Conservation (phyloP, 164 flowering plant species). For the Cinnamomum micranthum region DNA sequence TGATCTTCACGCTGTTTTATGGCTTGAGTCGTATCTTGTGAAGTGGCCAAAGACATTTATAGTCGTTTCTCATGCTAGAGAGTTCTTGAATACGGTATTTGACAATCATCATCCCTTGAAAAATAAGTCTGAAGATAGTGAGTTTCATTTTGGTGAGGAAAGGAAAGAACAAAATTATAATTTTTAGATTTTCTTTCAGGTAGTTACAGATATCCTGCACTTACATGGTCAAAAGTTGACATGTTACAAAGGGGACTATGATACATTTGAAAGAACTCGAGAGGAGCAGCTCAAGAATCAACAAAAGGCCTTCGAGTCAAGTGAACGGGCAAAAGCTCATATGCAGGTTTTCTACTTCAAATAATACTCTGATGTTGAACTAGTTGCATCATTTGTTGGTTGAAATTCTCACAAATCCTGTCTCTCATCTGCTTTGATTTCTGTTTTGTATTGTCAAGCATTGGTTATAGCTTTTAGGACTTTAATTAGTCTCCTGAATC, state of each 20-base stretch:
- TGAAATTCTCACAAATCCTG: too few relatives aligned
- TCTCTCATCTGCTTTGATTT: too few relatives aligned
- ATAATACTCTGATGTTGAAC: background rate
- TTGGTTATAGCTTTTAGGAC: too few relatives aligned
- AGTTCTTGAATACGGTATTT: constrained; percentile 87
- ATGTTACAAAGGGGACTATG: constrained; percentile 85
- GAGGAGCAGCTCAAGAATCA: constrained; percentile 82
- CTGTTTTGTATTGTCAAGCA: too few relatives aligned
- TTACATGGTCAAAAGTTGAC: constrained; percentile 73
- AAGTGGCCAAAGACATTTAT: constrained; percentile 98
- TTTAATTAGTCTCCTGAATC: too few relatives aligned
- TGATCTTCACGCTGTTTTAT: constrained; percentile 96
- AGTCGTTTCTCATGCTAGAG: constrained; percentile 99
- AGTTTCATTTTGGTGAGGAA: background rate
- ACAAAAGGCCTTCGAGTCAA: constrained; percentile 85
- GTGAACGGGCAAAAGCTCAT: constrained; percentile 78
- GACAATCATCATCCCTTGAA: background rate
- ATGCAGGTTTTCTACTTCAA: constrained; percentile 68
- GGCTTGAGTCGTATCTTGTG: constrained; percentile 86
- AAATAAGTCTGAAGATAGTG: background rate
- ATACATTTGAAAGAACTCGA: constrained; percentile 88
- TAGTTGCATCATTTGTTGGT: too few relatives aligned
- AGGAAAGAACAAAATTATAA: background rate
- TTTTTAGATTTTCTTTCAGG: constrained; percentile 41
- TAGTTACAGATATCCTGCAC: constrained; percentile 96